Evolutionary conservation across 2,329 filamentous ascomycete genomes (phyloP).

Genomic region (Curvularia sp.): DNA sequence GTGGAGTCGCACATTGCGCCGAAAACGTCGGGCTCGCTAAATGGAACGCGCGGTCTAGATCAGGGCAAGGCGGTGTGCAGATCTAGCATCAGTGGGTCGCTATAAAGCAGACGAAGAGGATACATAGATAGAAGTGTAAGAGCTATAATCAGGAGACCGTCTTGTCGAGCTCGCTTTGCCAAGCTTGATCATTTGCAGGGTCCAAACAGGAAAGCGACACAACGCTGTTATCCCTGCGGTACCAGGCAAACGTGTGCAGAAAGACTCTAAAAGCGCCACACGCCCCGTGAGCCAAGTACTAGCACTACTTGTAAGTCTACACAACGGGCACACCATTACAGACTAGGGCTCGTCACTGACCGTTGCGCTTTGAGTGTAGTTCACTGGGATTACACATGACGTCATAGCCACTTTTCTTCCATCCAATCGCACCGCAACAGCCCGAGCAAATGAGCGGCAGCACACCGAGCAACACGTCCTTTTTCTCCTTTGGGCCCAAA

Average conservation of each 20-base stretch:
- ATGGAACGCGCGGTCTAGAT: slow-evolving; percentile 7
- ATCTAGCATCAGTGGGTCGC: background rate
- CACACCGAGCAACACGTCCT: slow-evolving; percentile 32
- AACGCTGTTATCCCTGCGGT: background rate
- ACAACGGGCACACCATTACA: background rate
- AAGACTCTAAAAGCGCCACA: background rate
- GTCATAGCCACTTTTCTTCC: slow-evolving; percentile 28
- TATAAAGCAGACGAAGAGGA: slow-evolving; percentile 7
- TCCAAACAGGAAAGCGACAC: slow-evolving; percentile 38
- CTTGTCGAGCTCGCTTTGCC: slow-evolving; percentile 21
- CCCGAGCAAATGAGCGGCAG: slow-evolving; percentile 34
- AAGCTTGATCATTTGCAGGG: slow-evolving; percentile 42
- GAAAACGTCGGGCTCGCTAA: slow-evolving; percentile 13
- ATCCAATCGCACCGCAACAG: slow-evolving; percentile 32
- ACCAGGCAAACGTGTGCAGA: background rate
- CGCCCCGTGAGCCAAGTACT: background rate
- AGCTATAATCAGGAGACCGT: background rate
- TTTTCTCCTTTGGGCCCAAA: slow-evolving; percentile 46
- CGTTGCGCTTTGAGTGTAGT: background rate
- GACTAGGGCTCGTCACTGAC: slow-evolving; percentile 2
- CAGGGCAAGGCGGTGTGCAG: slow-evolving; percentile 10
- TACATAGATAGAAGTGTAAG: background rate
- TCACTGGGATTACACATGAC: slow-evolving; percentile 25
- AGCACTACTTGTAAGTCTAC: background rate
- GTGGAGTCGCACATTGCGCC: slow-evolving; percentile 42